phyloP scores from a whole-genome alignment of 441 rosid species.

The Raphanus hybrid region DNA sequence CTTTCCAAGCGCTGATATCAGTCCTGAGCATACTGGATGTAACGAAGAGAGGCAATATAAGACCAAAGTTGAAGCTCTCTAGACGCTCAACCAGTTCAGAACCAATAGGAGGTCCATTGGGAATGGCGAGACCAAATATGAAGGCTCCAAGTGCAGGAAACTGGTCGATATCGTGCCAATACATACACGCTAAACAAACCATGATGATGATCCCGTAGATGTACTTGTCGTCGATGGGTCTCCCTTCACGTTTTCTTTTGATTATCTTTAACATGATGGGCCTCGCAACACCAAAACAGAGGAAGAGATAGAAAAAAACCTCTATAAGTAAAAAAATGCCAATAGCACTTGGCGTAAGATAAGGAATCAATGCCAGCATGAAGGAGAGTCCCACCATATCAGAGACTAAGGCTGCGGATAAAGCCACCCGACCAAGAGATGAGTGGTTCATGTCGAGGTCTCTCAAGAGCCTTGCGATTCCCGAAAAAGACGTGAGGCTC shows the following conservation, averaged over 20 bases:
- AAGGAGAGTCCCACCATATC: constrained; percentile 32
- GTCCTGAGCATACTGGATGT: constrained; percentile 29
- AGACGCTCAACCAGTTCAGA: constrained; percentile 52
- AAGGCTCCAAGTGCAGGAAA: constrained; percentile 45
- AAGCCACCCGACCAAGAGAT: constrained; percentile 59
- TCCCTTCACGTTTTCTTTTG: constrained; percentile 49
- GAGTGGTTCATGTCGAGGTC: constrained; percentile 68
- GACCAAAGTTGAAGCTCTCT: constrained; percentile 35
- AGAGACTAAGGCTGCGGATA: constrained; percentile 47
- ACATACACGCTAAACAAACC: constrained; percentile 21
- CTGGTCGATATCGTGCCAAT: not conserved
- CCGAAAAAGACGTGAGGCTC: constrained; percentile 54
- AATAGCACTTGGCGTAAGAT: fast-evolving
- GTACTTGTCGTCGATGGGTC: constrained; percentile 39
- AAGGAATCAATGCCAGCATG: not conserved
- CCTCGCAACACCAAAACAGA: constrained; percentile 29
- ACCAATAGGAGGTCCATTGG: constrained; percentile 66
- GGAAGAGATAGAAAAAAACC: not conserved
- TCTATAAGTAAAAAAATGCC: not conserved
- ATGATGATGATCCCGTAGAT: constrained; percentile 28
- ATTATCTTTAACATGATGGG: constrained; percentile 48
- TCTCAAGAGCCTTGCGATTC: constrained; percentile 50
- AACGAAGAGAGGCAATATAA: constrained; percentile 38
- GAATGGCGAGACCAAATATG: constrained; percentile 51
- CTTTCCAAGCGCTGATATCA: constrained; percentile 17